Conservation (phyloP, 2,329 filamentous ascomycete species). For the Ophiostoma montium region DNA sequence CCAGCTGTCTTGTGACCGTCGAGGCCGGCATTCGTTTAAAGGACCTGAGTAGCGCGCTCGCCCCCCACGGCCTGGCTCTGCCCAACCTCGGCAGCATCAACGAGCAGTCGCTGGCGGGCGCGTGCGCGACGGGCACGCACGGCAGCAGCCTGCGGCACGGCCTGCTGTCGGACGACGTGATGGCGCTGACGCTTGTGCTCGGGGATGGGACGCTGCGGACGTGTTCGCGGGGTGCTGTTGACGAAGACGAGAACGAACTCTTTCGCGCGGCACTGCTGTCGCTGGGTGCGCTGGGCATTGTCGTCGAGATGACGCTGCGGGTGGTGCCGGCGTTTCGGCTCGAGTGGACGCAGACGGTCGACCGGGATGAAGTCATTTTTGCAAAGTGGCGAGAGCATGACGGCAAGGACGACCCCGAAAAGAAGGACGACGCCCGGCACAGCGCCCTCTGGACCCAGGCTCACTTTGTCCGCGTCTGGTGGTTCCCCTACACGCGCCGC, state of each 20-base stretch:
- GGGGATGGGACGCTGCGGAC: constrained; percentile 58
- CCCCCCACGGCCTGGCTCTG: constrained; percentile 65
- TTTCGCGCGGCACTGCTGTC: constrained; percentile 82
- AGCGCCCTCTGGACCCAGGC: constrained; percentile 61
- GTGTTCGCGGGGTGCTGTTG: constrained; percentile 45
- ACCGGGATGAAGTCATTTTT: constrained; percentile 54
- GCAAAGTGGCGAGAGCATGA: constrained; percentile 53
- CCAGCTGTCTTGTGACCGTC: constrained; percentile 53
- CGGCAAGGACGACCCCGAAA: constrained; percentile 37
- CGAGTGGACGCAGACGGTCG: constrained; percentile 70
- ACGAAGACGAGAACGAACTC: constrained; percentile 52
- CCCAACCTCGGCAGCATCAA: constrained; percentile 92
- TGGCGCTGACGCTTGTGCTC: constrained; percentile 64
- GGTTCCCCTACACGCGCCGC: constrained; percentile 83
- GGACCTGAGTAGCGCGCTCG: constrained; percentile 59
- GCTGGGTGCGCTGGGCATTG: constrained; percentile 78
- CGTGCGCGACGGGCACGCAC: constrained; percentile 86
- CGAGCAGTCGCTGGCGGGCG: constrained; percentile 81
- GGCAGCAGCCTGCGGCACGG: constrained; percentile 77
- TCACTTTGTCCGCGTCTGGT: constrained; percentile 93
- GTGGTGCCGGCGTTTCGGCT: constrained; percentile 73
- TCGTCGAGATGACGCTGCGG: constrained; percentile 77
- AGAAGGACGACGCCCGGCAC: constrained; percentile 33
- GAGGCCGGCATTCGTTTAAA: constrained; percentile 80
- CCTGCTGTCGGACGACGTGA: constrained; percentile 65